These are phyloP conservation scores for Saturnispora kantuleensis DNA, from an alignment of 805 yeast genomes.

Conservation along the genomic window DNA sequence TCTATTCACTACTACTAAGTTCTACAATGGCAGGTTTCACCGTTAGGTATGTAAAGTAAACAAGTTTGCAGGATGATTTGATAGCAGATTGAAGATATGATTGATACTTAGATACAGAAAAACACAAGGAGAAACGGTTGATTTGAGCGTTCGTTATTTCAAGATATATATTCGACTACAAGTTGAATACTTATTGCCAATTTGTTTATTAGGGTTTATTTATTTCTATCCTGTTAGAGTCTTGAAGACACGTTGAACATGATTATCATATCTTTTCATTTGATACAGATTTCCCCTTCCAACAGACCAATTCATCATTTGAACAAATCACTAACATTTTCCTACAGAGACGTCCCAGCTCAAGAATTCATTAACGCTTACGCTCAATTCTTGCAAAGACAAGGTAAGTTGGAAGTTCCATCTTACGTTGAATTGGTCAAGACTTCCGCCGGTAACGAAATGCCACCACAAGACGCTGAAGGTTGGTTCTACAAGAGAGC, in stretches of 20 bases:
- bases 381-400: constrained; percentile 99
- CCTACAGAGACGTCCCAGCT: constrained; percentile 98
- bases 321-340: constrained; percentile 13
- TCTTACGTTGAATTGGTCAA: constrained; percentile 99
- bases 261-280: background rate
- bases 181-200: too few relatives aligned
- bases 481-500: constrained; percentile 99
- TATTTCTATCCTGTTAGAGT: too few relatives aligned
- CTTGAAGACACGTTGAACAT: background rate
- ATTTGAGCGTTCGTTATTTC: too few relatives aligned
- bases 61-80: too few relatives aligned
- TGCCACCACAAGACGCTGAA: constrained; percentile 99
- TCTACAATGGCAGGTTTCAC: constrained; percentile 85
- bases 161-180: too few relatives aligned
- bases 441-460: constrained; percentile 97
- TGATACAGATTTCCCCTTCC: background rate
- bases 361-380: constrained; percentile 99
- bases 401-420: constrained; percentile 99
- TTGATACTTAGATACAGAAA: background rate
- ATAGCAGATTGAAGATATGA: too few relatives aligned
- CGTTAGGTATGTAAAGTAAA: constrained; percentile 69
- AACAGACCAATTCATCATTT: background rate
- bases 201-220: too few relatives aligned
- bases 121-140: too few relatives aligned
- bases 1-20: background rate